Conservation (phyloP, 208 protist genomes). For the Crithidia brevicula region DNA sequence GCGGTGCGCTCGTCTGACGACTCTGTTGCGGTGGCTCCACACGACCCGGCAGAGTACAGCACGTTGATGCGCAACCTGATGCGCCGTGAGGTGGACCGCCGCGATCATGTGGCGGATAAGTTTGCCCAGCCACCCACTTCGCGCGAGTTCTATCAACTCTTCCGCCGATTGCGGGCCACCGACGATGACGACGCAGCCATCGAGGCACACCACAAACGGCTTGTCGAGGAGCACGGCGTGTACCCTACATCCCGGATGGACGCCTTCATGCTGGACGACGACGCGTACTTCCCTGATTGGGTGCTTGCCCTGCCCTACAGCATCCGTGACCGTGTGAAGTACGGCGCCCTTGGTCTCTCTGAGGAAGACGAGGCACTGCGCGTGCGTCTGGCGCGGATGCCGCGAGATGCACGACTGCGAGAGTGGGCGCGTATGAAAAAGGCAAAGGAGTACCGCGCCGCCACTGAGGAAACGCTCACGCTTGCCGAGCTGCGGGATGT, state of each 20-base stretch:
- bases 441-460: constrained; percentile 76
- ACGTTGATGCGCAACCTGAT: constrained; percentile 50
- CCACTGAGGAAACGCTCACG: constrained; percentile 75
- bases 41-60: constrained; percentile 34
- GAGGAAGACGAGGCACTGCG: constrained; percentile 89
- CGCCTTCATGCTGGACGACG: constrained; percentile 90
- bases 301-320: constrained; percentile 84
- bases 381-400: constrained; percentile 72
- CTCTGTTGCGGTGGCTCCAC: not conserved
- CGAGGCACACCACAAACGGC: constrained; percentile 58
- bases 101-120: constrained; percentile 76
- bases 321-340: constrained; percentile 89
- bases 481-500: constrained; percentile 76
- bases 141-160: constrained; percentile 71
- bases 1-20: constrained; percentile 52
- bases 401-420: constrained; percentile 58
- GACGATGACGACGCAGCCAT: constrained; percentile 69
- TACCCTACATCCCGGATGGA: constrained; percentile 80
- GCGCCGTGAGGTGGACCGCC: constrained; percentile 69
- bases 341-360: constrained; percentile 83
- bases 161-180: constrained; percentile 49
- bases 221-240: constrained; percentile 82
- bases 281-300: constrained; percentile 85
- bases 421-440: constrained; percentile 82
- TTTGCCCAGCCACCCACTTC: constrained; percentile 76